These are phyloP conservation scores for Galerina marginata DNA, from an alignment of 768 basidiomycete genomes.

Conservation along the genomic window DNA sequence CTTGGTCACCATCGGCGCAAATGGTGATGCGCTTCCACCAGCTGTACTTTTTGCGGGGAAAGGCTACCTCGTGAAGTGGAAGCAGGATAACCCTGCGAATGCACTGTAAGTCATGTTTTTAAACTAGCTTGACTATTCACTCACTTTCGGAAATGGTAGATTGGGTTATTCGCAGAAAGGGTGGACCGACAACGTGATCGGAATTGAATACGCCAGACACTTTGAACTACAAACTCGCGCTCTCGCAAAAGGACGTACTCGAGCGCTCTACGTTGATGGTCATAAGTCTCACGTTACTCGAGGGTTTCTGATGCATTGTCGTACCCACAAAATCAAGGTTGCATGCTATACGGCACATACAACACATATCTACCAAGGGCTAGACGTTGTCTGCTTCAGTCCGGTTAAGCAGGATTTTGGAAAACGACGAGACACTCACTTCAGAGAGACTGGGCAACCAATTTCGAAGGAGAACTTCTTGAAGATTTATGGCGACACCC, in stretches of 20 bases:
- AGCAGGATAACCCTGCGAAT: conserved; percentile 30
- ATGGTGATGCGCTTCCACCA: conserved; percentile 34
- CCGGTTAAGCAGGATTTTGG: conserved; percentile 33
- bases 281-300: conserved; percentile 46
- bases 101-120: conserved; percentile 24
- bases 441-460: conserved; percentile 18
- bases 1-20: conserved; percentile 46
- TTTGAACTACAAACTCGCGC: conserved; percentile 35
- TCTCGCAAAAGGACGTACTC: conserved; percentile 26
- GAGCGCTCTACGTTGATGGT: conserved; percentile 43
- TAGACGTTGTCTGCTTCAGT: conserved; percentile 41
- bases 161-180: conserved; percentile 33
- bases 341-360: conserved; percentile 51
- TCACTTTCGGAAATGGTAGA: conserved; percentile 12
- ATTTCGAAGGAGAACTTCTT: conserved; percentile 44
- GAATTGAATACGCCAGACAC: conserved; percentile 38
- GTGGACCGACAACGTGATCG: conserved; percentile 43
- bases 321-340: conserved; percentile 40
- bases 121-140: conserved; percentile 16
- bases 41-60: conserved; percentile 40
- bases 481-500: conserved; percentile 36
- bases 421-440: conserved; percentile 15
- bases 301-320: conserved; percentile 43
- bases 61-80: conserved; percentile 32
- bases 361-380: conserved; percentile 49